These are phyloP conservation scores for Nidula microcarpa DNA, from an alignment of 768 basidiomycete species.

Conservation along the genomic window DNA sequence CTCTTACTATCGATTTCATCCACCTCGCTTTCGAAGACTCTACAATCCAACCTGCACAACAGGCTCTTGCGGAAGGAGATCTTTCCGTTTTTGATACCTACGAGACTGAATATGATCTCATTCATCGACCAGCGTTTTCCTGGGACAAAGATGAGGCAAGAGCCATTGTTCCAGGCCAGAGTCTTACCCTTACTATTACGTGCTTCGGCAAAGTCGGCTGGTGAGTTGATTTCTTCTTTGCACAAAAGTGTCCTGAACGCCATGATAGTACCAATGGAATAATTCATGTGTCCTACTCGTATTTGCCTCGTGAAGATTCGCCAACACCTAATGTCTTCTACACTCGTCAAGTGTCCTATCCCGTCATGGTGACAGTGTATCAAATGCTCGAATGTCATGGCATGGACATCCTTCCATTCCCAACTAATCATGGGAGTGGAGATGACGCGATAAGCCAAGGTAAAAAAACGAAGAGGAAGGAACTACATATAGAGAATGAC, in stretches of 20 bases:
- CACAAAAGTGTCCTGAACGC: conserved; percentile 7
- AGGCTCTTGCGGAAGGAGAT: conserved; percentile 75
- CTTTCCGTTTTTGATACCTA: conserved; percentile 83
- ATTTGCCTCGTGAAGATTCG: conserved; percentile 45
- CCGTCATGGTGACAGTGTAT: conserved; percentile 91
- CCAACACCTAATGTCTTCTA: conserved; percentile 59
- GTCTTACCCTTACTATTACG: conserved; percentile 59
- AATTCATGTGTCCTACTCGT: conserved; percentile 82
- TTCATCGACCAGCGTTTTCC: conserved; percentile 75
- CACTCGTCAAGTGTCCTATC: conserved; percentile 84
- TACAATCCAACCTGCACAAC: conserved; percentile 72
- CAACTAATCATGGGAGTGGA: conserved; percentile 21
- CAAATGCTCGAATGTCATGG: conserved; percentile 87
- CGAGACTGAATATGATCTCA: conserved; percentile 82
- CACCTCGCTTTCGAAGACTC: conserved; percentile 90
- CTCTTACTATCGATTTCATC: conserved; percentile 80
- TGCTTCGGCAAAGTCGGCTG: conserved; percentile 93
- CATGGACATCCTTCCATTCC: conserved; percentile 78
- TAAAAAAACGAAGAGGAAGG: conserved; percentile 11
- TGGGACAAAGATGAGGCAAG: conserved; percentile 59
- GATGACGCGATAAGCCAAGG: conserved; percentile 3
- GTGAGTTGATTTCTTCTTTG: conserved; percentile 46
- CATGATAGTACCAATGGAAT: conserved; percentile 67
- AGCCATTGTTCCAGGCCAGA: conserved; percentile 65
- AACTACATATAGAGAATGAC: conserved; percentile 43